These are phyloP conservation scores for Epichloe sibirici DNA, from an alignment of 2,329 filamentous ascomycete species.

Conservation along the genomic window DNA sequence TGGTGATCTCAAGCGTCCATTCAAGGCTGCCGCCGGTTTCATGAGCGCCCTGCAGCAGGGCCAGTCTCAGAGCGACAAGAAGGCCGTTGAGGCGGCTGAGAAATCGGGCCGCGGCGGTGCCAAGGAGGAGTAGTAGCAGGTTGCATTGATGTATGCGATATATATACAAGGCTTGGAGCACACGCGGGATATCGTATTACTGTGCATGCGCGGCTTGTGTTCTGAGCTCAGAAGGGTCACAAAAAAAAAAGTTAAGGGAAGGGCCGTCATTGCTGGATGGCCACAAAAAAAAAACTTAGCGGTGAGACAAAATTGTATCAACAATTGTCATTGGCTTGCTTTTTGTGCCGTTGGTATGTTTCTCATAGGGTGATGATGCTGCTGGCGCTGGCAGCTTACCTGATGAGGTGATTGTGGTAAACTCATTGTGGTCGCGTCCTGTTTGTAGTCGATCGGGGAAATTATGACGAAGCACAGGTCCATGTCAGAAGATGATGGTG, in stretches of 20 bases:
- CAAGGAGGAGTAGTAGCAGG: conserved; percentile 52
- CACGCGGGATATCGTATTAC: background rate
- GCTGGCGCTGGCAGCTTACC: no score
- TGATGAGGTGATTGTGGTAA: no score
- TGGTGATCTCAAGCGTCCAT: conserved; percentile 89
- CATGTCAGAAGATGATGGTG: no score
- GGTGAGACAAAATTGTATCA: background rate
- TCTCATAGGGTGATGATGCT: background rate
- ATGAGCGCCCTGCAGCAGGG: conserved; percentile 66
- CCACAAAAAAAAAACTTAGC: no score
- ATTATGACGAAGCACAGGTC: no score
- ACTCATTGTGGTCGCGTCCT: no score
- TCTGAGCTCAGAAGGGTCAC: background rate
- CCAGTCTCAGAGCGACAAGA: conserved; percentile 82
- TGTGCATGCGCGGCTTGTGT: background rate
- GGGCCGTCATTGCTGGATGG: background rate
- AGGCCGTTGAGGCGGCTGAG: conserved; percentile 70
- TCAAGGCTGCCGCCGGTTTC: conserved; percentile 76
- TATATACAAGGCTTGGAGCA: background rate
- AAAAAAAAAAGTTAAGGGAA: no score
- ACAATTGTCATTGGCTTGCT: background rate
- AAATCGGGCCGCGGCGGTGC: conserved; percentile 58
- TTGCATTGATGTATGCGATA: background rate
- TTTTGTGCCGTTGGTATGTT: background rate
- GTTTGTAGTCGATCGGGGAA: no score